Conservation (phyloP, 2,329 filamentous ascomycete genomes). For the Aureobasidium zeae region DNA sequence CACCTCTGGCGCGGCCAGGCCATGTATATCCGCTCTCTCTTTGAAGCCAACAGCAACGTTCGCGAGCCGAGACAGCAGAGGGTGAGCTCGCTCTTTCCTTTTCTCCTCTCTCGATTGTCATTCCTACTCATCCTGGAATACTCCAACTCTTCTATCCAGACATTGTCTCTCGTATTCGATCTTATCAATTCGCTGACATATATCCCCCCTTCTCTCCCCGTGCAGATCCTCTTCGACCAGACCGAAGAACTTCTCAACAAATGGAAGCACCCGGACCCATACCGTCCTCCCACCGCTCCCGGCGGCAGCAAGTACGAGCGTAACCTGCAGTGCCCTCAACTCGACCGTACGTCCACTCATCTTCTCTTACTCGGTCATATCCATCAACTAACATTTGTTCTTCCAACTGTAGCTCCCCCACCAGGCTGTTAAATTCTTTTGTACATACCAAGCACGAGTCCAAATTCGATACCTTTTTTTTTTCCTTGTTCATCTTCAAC, state of each 20-base stretch:
- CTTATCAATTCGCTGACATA: neutral
- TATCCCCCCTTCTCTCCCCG: neutral
- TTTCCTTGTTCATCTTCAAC: neutral
- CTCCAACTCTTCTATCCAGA: too few species aligned
- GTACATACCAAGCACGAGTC: conserved; percentile 12
- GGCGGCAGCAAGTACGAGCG: conserved; percentile 96
- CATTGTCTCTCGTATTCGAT: too few species aligned
- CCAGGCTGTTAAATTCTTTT: conserved; percentile 22
- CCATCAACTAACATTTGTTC: too few species aligned
- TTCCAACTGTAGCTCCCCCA: conserved; percentile 40
- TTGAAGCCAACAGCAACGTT: conserved; percentile 84
- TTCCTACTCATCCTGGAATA: neutral
- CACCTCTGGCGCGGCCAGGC: conserved; percentile 93
- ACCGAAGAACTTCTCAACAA: conserved; percentile 79
- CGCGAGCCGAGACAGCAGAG: conserved; percentile 77
- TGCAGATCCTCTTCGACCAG: conserved; percentile 73
- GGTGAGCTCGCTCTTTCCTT: conserved; percentile 43
- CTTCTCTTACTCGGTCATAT: neutral
- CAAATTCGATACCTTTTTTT: conserved; percentile 9
- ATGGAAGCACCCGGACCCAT: conserved; percentile 98
- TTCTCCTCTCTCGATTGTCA: neutral
- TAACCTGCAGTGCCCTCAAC: conserved; percentile 70
- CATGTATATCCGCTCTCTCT: conserved; percentile 87
- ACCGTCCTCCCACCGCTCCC: conserved; percentile 77
- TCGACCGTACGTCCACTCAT: conserved; percentile 58